These are phyloP conservation scores for Petrea volubilis DNA, from an alignment of 257 asterid genomes.

Conservation along the genomic window DNA sequence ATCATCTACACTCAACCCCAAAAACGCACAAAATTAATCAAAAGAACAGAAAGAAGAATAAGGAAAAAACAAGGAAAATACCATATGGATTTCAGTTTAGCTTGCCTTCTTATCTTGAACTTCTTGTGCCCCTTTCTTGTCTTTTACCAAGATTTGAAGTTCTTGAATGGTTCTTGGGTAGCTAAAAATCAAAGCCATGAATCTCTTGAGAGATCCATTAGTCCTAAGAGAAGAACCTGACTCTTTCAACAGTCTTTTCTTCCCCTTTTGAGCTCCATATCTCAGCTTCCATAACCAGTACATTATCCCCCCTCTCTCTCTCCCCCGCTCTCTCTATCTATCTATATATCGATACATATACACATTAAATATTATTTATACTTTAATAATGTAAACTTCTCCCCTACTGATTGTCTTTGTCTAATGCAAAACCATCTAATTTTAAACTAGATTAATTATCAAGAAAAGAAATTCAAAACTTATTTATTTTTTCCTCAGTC, in stretches of 20 bases:
- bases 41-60: neutral
- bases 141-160: neutral
- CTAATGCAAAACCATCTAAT: neutral
- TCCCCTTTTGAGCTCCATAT: constrained; percentile 31
- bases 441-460: too few relatives aligned
- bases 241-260: constrained; percentile 26
- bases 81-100: neutral
- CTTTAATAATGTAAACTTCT: neutral
- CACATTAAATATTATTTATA: too few relatives aligned
- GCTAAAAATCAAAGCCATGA: constrained; percentile 14
- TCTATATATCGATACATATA: neutral
- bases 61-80: neutral
- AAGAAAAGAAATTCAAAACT: too few relatives aligned
- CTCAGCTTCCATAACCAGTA: neutral
- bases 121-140: neutral
- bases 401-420: neutral
- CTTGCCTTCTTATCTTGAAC: constrained; percentile 21
- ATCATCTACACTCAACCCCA: constrained; percentile 30
- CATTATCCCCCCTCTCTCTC: neutral
- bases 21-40: constrained; percentile 1
- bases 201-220: constrained; percentile 3
- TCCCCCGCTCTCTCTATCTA: neutral
- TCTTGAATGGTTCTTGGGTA: neutral
- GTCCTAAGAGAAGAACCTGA: neutral
- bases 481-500: neutral